Evolutionary conservation across 2,329 filamentous ascomycete species (phyloP).

Genomic region (Calonectria fujianensis): DNA sequence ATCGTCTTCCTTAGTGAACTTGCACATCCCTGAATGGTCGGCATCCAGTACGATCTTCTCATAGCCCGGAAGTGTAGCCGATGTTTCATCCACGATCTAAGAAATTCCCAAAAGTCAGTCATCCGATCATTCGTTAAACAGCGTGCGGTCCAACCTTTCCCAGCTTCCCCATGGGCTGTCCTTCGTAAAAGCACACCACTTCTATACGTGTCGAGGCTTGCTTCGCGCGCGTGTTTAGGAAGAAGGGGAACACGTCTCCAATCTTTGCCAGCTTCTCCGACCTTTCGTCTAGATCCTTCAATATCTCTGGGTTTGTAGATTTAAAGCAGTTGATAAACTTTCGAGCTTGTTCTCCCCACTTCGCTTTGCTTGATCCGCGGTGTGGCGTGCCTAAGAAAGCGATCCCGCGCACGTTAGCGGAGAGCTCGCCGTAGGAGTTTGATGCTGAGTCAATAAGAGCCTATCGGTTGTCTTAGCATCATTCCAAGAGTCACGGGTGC

Average conservation of each 20-base stretch:
- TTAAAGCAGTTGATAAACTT: neutral
- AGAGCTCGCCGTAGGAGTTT: neutral
- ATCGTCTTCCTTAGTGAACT: neutral
- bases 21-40: neutral
- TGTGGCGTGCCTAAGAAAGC: neutral
- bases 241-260: neutral
- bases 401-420: neutral
- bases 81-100: neutral
- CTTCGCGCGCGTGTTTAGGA: neutral
- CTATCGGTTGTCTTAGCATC: neutral
- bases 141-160: neutral
- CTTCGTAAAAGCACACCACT: conserved; percentile 1
- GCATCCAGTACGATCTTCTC: neutral
- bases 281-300: neutral
- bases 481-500: neutral
- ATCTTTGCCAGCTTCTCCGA: neutral
- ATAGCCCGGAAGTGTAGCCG: neutral
- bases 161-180: neutral
- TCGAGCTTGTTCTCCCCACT: neutral
- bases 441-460: neutral
- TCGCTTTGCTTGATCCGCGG: neutral
- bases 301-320: neutral
- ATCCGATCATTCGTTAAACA: neutral
- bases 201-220: neutral
- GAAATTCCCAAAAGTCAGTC: neutral